Evolutionary conservation across 768 basidiomycete genomes (phyloP), one percentile per base, ranked within the genome.

Genomic region (Lactarius sp.): DNA sequence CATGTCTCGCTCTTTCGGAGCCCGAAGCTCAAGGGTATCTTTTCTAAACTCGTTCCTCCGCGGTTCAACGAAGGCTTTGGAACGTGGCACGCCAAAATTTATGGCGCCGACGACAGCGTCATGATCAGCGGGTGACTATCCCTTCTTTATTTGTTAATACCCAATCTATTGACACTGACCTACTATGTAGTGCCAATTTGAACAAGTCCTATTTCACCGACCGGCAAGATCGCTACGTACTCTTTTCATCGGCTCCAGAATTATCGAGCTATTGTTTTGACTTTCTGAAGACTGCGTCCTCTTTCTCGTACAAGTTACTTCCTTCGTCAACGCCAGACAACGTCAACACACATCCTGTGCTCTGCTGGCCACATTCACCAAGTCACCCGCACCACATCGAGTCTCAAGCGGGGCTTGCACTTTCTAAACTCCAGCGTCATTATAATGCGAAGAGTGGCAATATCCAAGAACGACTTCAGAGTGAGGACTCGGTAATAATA

Each of bases 1-100:
- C 85, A 85, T 62, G 78, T 96, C 9, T 85, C 85, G 42, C 80
- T 98, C 66, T 99, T 94, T 69, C 84, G 92, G 52, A 94, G 92
- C 70, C 96, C 97, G 0, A 90, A 85, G 56, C 80, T 98, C 34
- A 80, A 85, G 18, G 89, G 91, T 0, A 62, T 91, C 33, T 79
- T 91, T 73, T 83, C 90, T 36, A 82, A 79, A 60, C 64, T 96
- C 34, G 86, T 98, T 7, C 97, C 97, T 7, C 87, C 90, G 27
- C 81, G 97, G 59, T 97, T 93, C 75, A 96, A 99, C 69, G 97
- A 99, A 76, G 97, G 95, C 1, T 98, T 94, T 91, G 96, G 95
- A 0, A 93, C 95, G 2, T 98, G 95, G 95, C 97, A 98, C 73
- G 88, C 92, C 4, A 99, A 99, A 75, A 82, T 94, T 60, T 99